Conservation (phyloP, 768 basidiomycete genomes). For the Boletus edulis region DNA sequence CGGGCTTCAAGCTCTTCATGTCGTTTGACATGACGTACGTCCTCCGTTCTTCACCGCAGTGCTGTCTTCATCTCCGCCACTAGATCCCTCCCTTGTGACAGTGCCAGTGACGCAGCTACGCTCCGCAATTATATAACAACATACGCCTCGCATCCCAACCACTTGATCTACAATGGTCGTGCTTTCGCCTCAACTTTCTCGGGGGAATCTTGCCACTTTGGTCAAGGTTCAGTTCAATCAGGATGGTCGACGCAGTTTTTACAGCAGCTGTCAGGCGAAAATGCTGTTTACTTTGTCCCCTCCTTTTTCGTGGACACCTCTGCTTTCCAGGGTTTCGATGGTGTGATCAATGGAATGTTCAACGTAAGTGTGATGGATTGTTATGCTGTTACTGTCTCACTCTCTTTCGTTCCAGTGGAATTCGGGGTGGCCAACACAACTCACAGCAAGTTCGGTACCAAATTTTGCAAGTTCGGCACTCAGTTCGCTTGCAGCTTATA, state of each 20-base stretch:
- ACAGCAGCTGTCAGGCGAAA: conserved; percentile 43
- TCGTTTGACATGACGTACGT: conserved; percentile 78
- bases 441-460: conserved; percentile 34
- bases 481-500: conserved; percentile 31
- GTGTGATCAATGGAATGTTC: conserved; percentile 57
- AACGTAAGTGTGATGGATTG: conserved; percentile 41
- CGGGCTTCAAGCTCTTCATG: conserved; percentile 70
- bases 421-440: conserved; percentile 70
- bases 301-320: conserved; percentile 64
- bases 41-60: neutral
- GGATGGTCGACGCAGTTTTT: conserved; percentile 62
- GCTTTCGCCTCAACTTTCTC: conserved; percentile 70
- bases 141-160: conserved; percentile 56
- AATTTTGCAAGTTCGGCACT: conserved; percentile 12
- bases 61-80: neutral
- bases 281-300: conserved; percentile 60
- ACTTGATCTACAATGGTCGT: conserved; percentile 45
- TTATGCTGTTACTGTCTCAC: conserved; percentile 8
- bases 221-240: conserved; percentile 44
- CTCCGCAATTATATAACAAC: conserved; percentile 54
- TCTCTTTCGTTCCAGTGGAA: conserved; percentile 58
- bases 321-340: conserved; percentile 42
- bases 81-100: conserved; percentile 55
- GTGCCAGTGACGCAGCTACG: conserved; percentile 43
- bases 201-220: conserved; percentile 68